Conservation (phyloP, 495 filamentous ascomycete genomes). For the Penicillium cataractarum region DNA sequence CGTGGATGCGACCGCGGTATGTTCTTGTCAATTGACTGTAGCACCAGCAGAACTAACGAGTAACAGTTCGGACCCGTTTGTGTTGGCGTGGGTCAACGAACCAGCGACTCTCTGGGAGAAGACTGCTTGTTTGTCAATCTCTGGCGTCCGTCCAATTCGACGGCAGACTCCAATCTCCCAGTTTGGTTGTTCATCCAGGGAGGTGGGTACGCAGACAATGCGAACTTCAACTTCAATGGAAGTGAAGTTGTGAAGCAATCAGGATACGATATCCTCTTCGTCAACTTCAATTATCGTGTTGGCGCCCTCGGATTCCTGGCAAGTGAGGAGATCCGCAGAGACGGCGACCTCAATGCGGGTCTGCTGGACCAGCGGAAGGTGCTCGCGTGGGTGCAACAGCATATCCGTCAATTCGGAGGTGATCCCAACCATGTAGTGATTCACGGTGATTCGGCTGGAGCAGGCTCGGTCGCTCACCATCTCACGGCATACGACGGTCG, state of each 20-base stretch:
- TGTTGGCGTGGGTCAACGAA: conserved; percentile 25
- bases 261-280: conserved; percentile 57
- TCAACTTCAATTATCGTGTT: conserved; percentile 80
- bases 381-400: conserved; percentile 64
- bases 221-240: conserved; percentile 69
- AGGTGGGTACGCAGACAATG: conserved; percentile 64
- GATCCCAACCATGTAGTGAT: conserved; percentile 70
- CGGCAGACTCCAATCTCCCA: conserved; percentile 53
- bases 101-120: conserved; percentile 52
- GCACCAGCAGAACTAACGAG: conserved; percentile 8
- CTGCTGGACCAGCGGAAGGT: conserved; percentile 67
- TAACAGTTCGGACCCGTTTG: conserved; percentile 46
- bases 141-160: conserved; percentile 63
- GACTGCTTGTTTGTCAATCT: conserved; percentile 76
- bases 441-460: conserved; percentile 69
- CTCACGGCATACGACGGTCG: conserved; percentile 60
- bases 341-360: conserved; percentile 61
- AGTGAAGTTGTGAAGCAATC: conserved; percentile 58
- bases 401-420: conserved; percentile 67
- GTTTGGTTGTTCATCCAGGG: conserved; percentile 76
- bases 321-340: conserved; percentile 54
- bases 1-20: conserved; percentile 44
- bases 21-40: not conserved
- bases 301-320: conserved; percentile 72
- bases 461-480: conserved; percentile 65